Percentiles rank a stretch among this genome's conserved stretches.
phyloP scores from a whole-genome alignment of 768 basidiomycete species.

The Macrolepiota dolichaula region DNA sequence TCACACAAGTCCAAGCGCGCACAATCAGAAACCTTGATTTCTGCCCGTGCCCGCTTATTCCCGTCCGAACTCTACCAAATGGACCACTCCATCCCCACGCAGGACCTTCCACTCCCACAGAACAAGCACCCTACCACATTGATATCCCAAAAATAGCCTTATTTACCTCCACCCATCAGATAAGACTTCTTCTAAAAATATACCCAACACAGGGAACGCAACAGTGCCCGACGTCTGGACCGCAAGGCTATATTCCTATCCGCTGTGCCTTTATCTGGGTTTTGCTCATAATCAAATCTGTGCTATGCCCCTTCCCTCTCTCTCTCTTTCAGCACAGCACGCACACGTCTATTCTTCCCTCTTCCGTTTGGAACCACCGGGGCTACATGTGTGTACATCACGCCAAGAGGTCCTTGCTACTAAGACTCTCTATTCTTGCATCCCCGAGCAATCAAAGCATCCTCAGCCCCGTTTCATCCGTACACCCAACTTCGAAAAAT shows the following conservation, averaged over 20 bases:
- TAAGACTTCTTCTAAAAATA: slow-evolving; percentile 1
- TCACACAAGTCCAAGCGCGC: background rate
- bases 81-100: background rate
- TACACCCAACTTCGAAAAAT: background rate
- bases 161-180: background rate
- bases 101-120: slow-evolving; percentile 4
- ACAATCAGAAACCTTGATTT: background rate
- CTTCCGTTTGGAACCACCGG: too few species aligned
- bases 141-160: slow-evolving; percentile 1
- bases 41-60: background rate
- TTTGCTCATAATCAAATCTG: background rate
- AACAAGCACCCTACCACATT: background rate
- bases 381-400: too few species aligned
- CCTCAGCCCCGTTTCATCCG: slow-evolving; percentile 3
- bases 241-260: background rate
- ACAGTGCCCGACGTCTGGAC: background rate
- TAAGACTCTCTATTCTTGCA: slow-evolving; percentile 6
- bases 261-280: background rate
- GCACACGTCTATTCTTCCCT: too few species aligned
- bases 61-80: background rate
- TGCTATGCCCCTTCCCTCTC: background rate
- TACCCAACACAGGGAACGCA: background rate
- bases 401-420: too few species aligned
- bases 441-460: background rate
- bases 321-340: too few species aligned